These are phyloP conservation scores for Fusarium stilboides DNA, from an alignment of 2,329 filamentous ascomycete species.

Conservation along the genomic window DNA sequence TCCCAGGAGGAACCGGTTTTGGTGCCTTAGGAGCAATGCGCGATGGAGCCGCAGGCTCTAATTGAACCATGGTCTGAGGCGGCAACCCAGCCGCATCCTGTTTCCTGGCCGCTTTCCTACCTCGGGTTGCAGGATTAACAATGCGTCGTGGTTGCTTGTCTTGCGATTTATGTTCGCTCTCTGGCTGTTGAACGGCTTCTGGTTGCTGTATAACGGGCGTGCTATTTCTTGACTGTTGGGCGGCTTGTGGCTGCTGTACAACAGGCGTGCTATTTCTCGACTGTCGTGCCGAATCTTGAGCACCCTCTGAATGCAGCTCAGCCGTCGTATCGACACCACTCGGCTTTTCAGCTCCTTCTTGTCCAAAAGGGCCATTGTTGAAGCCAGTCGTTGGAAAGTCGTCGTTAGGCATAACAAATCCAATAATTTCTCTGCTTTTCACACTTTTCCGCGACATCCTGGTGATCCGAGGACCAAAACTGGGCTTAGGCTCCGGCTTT, in stretches of 20 bases:
- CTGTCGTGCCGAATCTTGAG: not conserved
- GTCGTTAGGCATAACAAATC: conserved; percentile 51
- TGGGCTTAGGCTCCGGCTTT: conserved; percentile 18
- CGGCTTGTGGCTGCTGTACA: conserved; percentile 1
- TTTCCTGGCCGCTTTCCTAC: conserved; percentile 67
- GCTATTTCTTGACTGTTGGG: not conserved
- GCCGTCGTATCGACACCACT: not conserved
- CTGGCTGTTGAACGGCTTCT: conserved; percentile 1
- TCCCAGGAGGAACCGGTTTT: not conserved
- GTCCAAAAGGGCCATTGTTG: conserved; percentile 24
- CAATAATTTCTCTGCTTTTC: conserved; percentile 65
- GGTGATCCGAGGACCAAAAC: conserved; percentile 56
- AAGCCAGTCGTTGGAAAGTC: conserved; percentile 32
- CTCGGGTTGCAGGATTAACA: conserved; percentile 66
- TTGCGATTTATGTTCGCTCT: conserved; percentile 25
- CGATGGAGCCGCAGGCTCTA: conserved; percentile 49
- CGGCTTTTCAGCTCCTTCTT: conserved; percentile 5
- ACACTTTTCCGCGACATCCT: conserved; percentile 60
- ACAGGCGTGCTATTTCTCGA: not conserved
- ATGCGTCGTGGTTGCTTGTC: conserved; percentile 48
- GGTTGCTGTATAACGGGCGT: conserved; percentile 3
- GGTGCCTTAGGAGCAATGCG: conserved; percentile 14
- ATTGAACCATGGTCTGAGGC: conserved; percentile 60
- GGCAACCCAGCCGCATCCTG: conserved; percentile 66
- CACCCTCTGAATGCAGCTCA: conserved; percentile 8